Evolutionary conservation across 2,329 filamentous ascomycete genomes (phyloP).

Genomic region (Alternaria sp.): DNA sequence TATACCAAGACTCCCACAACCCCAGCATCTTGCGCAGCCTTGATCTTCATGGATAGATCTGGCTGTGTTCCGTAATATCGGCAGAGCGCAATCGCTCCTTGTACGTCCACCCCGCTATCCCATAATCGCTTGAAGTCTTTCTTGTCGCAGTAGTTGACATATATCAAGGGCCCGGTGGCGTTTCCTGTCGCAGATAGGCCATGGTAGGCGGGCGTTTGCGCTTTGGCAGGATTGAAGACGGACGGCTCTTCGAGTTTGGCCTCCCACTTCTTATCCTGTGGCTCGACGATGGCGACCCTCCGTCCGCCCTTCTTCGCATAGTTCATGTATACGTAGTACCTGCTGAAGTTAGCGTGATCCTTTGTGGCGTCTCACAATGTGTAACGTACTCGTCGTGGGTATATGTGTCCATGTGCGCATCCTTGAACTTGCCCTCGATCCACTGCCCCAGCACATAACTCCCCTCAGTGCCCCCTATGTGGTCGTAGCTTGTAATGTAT

Average conservation of each 20-base stretch:
- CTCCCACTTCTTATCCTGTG: conserved; percentile 73
- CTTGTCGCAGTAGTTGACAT: conserved; percentile 87
- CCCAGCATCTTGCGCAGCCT: conserved; percentile 85
- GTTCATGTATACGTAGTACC: conserved; percentile 87
- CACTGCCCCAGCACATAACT: conserved; percentile 86
- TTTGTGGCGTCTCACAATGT: not conserved
- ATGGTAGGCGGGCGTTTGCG: conserved; percentile 81
- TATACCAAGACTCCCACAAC: conserved; percentile 90
- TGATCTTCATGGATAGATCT: conserved; percentile 82
- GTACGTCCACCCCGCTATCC: conserved; percentile 73
- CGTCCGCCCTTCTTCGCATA: conserved; percentile 82
- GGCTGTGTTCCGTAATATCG: conserved; percentile 77
- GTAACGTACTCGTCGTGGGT: conserved; percentile 67
- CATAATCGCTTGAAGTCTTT: conserved; percentile 79
- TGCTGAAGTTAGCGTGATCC: conserved; percentile 25
- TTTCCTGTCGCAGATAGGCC: conserved; percentile 87
- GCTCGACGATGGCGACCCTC: conserved; percentile 78
- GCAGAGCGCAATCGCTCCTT: conserved; percentile 84
- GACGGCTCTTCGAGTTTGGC: conserved; percentile 83
- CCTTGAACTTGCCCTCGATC: conserved; percentile 77
- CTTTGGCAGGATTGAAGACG: conserved; percentile 63
- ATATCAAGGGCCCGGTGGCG: conserved; percentile 84
- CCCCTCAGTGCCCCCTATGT: conserved; percentile 92
- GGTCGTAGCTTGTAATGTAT: conserved; percentile 83
- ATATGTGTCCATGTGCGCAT: conserved; percentile 76